phyloP scores from a whole-genome alignment of 164 flowering plant genomes.

The Tetracentron sinense region DNA sequence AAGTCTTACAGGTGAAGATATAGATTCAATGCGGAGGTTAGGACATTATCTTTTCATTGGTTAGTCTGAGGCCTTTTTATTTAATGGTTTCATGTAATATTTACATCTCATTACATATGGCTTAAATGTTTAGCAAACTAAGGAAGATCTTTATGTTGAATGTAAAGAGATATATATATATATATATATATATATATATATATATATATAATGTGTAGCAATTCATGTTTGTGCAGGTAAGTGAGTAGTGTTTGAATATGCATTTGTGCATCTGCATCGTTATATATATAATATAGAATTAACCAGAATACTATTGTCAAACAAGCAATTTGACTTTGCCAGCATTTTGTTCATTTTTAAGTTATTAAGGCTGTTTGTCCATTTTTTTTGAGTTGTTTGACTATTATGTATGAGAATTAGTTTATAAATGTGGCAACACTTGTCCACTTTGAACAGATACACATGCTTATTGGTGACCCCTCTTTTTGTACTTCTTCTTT shows the following conservation, averaged over 20 bases:
- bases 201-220: neutral
- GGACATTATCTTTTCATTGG: slow-evolving; percentile 2
- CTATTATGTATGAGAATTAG: too few relatives aligned
- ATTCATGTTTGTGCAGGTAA: neutral
- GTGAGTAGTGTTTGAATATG: neutral
- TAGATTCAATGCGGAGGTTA: slow-evolving; percentile 77
- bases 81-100: neutral
- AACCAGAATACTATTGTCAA: too few relatives aligned
- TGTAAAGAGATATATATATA: neutral
- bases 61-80: neutral
- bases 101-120: neutral
- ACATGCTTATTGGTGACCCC: too few relatives aligned
- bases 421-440: too few relatives aligned
- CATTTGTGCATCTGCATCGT: neutral
- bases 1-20: slow-evolving; percentile 79
- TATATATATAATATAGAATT: too few relatives aligned
- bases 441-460: too few relatives aligned
- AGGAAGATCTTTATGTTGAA: neutral
- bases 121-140: neutral
- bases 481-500: too few relatives aligned
- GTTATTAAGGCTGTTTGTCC: too few relatives aligned
- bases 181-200: neutral
- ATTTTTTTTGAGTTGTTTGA: too few relatives aligned
- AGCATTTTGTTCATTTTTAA: too few relatives aligned
- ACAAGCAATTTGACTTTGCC: too few relatives aligned